Evolutionary conservation across 2,329 filamentous ascomycete genomes (phyloP), one percentile per base, ranked within the genome.

Genomic region (Talaromyces marneffei): DNA sequence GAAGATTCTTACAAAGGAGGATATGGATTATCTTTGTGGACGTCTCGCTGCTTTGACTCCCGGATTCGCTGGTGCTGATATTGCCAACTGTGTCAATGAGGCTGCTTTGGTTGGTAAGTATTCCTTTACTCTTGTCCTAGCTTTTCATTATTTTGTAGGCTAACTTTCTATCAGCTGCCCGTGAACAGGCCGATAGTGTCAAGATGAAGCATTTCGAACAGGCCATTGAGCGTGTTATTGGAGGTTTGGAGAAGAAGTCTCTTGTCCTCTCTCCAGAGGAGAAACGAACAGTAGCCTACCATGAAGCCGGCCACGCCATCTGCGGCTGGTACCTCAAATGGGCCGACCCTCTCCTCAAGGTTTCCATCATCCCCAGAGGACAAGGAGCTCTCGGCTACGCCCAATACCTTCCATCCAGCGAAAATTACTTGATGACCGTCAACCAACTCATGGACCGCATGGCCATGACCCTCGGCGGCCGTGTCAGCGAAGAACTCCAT

Each of bases 391-490:
- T 99, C 16, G 94, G 94, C 8, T 99, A 99, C 73, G 94, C 94
- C 1, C 94, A 99, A 76, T 97, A 97, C 74, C 84, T 99, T n/a
- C 94, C 94, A 0, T 83, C 88, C 23, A 87, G 87, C 61, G 94
- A 99, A 72, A 91, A 91, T 8, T 97, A 97, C 75, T 84, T 99
- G 65, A 94, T 99, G 92, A 96, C 89, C 71, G 88, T 91, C 65
- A 88, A 92, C 73, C 94, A 99, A 78, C 83, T 99, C 44, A 96
- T 97, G 91, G 94, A 99, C 75, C 92, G 94, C 68, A 99, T 99
- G 94, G 94, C 94, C 66, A 99, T 99, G 94, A 97, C 93, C 2
- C 87, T 99, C 60, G 94, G 92, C 68, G 94, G 94, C 1, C 91
- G 94, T 66, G 90, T 99, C 25, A 94, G 89, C 20, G 94, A 99